A percentile compares a stretch with the other conserved stretches of the same genome.
Conservation (phyloP, 2,329 filamentous ascomycete genomes). For the Aphanocladium album region DNA sequence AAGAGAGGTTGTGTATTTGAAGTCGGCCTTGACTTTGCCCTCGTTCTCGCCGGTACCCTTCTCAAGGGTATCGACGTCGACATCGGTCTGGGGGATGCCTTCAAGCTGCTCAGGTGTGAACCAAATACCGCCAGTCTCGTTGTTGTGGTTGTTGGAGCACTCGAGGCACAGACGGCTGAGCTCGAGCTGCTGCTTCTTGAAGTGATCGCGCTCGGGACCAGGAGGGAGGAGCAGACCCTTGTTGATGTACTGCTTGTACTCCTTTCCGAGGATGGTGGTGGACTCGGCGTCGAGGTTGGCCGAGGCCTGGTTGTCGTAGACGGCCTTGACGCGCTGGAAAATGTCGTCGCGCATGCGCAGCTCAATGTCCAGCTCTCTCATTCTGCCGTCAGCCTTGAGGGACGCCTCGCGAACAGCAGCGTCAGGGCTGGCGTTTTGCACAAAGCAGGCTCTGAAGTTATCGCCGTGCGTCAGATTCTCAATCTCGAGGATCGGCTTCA, state of each 20-base stretch:
- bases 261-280: conserved; percentile 68
- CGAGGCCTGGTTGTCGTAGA: conserved; percentile 48
- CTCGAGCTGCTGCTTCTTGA: conserved; percentile 82
- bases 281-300: conserved; percentile 62
- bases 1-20: conserved; percentile 81
- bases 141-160: conserved; percentile 76
- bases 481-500: conserved; percentile 65
- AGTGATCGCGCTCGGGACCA: conserved; percentile 66
- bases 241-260: conserved; percentile 69
- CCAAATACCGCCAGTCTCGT: conserved; percentile 78
- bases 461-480: conserved; percentile 60
- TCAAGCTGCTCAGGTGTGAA: conserved; percentile 68
- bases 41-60: conserved; percentile 69
- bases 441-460: conserved; percentile 68
- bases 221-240: conserved; percentile 70
- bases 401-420: conserved; percentile 67
- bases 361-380: conserved; percentile 75
- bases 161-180: conserved; percentile 68
- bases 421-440: conserved; percentile 70
- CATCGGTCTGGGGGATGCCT: conserved; percentile 67
- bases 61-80: conserved; percentile 58
- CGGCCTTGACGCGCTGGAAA: conserved; percentile 60
- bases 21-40: conserved; percentile 68
- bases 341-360: conserved; percentile 77
- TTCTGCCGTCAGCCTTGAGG: conserved; percentile 68